phyloP scores from a whole-genome alignment of 305 asterid genomes.

The Fraxinus angustifolia region DNA sequence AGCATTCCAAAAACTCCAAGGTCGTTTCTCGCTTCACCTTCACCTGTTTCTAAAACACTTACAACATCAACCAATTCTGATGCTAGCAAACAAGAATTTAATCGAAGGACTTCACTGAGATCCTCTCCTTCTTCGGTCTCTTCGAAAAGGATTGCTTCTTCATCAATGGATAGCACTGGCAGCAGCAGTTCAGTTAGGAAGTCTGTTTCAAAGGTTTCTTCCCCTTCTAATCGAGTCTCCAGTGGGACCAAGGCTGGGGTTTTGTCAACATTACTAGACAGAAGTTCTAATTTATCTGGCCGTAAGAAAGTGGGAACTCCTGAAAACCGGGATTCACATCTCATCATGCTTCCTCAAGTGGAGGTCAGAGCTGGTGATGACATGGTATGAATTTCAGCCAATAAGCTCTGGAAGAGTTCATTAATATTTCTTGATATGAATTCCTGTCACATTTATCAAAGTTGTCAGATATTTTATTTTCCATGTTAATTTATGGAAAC shows the following conservation, averaged over 20 bases:
- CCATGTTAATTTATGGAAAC: not conserved
- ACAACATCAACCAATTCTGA: slow-evolving; percentile 64
- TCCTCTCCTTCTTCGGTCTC: slow-evolving; percentile 55
- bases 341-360: slow-evolving; percentile 92
- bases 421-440: slow-evolving; percentile 3
- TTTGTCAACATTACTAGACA: slow-evolving; percentile 46
- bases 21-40: slow-evolving; percentile 58
- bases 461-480: slow-evolving; percentile 1
- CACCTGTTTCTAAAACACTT: slow-evolving; percentile 62
- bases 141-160: slow-evolving; percentile 60
- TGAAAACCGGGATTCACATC: slow-evolving; percentile 77
- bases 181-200: slow-evolving; percentile 61
- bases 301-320: slow-evolving; percentile 72
- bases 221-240: slow-evolving; percentile 48
- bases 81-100: slow-evolving; percentile 50
- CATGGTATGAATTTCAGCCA: slow-evolving; percentile 56
- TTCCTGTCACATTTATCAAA: slow-evolving; percentile 1
- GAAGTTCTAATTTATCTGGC: slow-evolving; percentile 48
- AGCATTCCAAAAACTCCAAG: slow-evolving; percentile 50
- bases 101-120: slow-evolving; percentile 40
- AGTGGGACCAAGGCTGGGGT: slow-evolving; percentile 63
- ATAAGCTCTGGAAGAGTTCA: slow-evolving; percentile 6
- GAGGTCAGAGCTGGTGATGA: slow-evolving; percentile 91
- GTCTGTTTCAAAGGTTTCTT: slow-evolving; percentile 46
- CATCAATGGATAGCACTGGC: slow-evolving; percentile 64